phyloP scores from a whole-genome alignment of 106 monocot species.

The Apostasia shenzhenica region DNA sequence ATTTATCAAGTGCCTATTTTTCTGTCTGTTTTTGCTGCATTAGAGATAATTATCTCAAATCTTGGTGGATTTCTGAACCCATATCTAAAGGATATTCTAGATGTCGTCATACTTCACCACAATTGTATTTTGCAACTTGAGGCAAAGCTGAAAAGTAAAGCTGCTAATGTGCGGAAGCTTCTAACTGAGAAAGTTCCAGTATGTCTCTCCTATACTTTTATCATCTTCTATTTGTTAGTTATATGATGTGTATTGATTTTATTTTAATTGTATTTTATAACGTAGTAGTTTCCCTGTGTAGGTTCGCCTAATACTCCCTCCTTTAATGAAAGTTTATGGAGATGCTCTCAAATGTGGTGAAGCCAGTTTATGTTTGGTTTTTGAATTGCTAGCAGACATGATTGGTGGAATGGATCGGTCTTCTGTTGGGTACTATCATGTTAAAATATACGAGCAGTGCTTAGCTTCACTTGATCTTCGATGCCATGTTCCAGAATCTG shows the following conservation, averaged over 20 bases:
- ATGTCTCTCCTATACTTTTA: constrained; percentile 17
- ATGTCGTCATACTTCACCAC: constrained; percentile 58
- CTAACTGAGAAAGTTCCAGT: constrained; percentile 79
- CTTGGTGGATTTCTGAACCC: constrained; percentile 82
- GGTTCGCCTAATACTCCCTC: constrained; percentile 78
- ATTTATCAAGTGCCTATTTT: constrained; percentile 23
- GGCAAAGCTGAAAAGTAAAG: constrained; percentile 45
- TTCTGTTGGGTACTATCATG: constrained; percentile 62
- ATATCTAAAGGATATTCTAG: constrained; percentile 71
- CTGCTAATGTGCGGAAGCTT: constrained; percentile 55
- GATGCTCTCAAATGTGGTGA: constrained; percentile 57
- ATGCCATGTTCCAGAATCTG: constrained; percentile 30
- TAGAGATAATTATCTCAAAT: constrained; percentile 64
- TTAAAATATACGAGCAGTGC: constrained; percentile 70
- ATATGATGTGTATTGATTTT: constrained; percentile 8
- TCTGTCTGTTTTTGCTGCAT: constrained; percentile 28
- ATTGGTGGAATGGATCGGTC: constrained; percentile 68
- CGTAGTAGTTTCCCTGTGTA: constrained; percentile 28
- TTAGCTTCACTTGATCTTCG: constrained; percentile 84
- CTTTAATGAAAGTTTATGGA: constrained; percentile 53
- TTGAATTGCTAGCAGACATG: constrained; percentile 63
- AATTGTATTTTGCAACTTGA: constrained; percentile 51
- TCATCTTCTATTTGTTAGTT: background rate
- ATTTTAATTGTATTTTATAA: constrained; percentile 6
- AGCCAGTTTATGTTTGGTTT: constrained; percentile 56